Base-by-base conservation (phyloP, 2,329 filamentous ascomycete species). In the Monosporascus sp. region DNA sequence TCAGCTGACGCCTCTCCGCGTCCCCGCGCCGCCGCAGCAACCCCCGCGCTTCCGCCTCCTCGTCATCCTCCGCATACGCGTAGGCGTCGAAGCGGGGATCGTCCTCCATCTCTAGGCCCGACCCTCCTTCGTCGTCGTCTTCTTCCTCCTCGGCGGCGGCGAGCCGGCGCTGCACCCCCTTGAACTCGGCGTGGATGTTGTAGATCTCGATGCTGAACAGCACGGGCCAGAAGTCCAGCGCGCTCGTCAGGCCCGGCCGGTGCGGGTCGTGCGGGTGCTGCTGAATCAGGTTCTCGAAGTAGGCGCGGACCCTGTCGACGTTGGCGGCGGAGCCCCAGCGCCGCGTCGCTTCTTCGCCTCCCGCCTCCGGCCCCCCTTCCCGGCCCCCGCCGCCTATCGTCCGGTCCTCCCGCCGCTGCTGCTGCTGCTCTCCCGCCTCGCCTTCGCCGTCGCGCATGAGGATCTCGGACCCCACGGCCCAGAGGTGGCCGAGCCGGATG, bases 391-490 rank as follows among this genome's bases (percentile, higher is more conserved):
- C 44, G 49, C 20, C 20, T 14, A 6, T 18, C 39, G n/a, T 15
- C 11, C 8, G n/a, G 41, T 6, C n/a, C 41, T 5, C n/a, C 41
- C 42, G 37, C 45, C 38, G 44, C 34, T 4, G 22, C 27, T 31
- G 51, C 18, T 7, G n/a, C 27, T 31, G 51, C 9, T 1, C 3
- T 41, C 25, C 38, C 18, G 20, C 27, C 42, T n/a, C 34, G 56
- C 57, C 52, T 68, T 57, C 51, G 56, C 76, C 77, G 27, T 77
- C 72, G 17, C 87, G 81, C 72, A 96, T 83, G 52, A 96, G 72
- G 20, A 97, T 82, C 70, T 96, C 92, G 2, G 89, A 90, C 1
- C 90, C 91, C 45, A 96, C 79, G 15, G 86, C 86, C 93, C 92
- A 97, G 58, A 88, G 79, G 37, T 83, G 80, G 62, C 85, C 79